Conservation (phyloP, 202 grass and related monocot species). For the Eragrostis tef region DNA sequence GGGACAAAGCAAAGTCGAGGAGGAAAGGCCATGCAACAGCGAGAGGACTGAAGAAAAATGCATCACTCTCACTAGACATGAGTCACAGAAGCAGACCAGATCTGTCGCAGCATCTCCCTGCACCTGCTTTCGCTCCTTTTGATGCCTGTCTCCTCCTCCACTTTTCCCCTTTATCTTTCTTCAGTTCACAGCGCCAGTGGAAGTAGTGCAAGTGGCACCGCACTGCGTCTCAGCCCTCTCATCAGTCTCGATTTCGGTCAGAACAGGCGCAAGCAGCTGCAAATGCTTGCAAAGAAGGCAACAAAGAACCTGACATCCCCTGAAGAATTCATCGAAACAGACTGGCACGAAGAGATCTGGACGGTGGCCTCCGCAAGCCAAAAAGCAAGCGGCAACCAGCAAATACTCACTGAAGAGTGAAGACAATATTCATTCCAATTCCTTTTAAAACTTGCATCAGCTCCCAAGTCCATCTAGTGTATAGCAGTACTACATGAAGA, state of each 20-base stretch:
- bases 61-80: not conserved
- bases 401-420: not conserved
- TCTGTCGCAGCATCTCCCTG: constrained; percentile 62
- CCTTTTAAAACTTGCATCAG: constrained; percentile 33
- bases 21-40: constrained; percentile 26
- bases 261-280: constrained; percentile 20
- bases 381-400: constrained; percentile 9
- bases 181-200: constrained; percentile 35
- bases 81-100: constrained; percentile 57
- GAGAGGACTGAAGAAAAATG: constrained; percentile 38
- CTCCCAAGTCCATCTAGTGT: constrained; percentile 21
- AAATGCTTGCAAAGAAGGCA: not conserved
- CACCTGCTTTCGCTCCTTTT: constrained; percentile 62
- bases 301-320: too few species aligned
- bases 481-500: constrained; percentile 11
- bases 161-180: constrained; percentile 52
- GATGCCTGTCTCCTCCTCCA: constrained; percentile 51
- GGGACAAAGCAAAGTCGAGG: constrained; percentile 53
- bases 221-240: too few species aligned
- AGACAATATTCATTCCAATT: constrained; percentile 31
- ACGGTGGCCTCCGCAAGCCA: not conserved
- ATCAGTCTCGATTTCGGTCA: constrained; percentile 26
- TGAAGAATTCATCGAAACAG: too few species aligned
- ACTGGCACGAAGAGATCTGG: too few species aligned
- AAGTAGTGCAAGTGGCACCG: not conserved